Evolutionary conservation across 768 basidiomycete genomes (phyloP), one percentile per base, ranked within the genome.

Genomic region (Leucocoprinus sp.): DNA sequence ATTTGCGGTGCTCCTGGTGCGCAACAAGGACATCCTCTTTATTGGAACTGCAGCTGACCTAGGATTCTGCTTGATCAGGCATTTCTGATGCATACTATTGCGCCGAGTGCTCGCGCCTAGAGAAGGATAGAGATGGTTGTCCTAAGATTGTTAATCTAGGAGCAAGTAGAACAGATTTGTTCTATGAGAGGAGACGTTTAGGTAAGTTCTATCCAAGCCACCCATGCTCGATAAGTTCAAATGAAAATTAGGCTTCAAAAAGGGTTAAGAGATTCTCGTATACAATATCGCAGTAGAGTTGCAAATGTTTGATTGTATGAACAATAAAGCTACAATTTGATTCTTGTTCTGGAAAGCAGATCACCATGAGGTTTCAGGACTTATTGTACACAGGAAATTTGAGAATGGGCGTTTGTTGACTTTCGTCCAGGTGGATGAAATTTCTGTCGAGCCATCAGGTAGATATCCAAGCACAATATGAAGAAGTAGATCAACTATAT

Each of bases 11-110:
- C 92, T 35, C 92, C 90, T 56, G 95, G 93, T 96, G 55, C 51
- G 75, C 48, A 28, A 26, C 15, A 31, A 12, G n/a, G 4, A 4
- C 6, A 18, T 26, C 26, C 37, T 7, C 12, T 22, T 12, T 39
- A 35, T 36, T 11, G 31, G 17, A 14, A 18, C 36, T n/a, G 22
- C 11, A 11, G 33, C 2, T 38, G 15, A 33, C 40, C 18, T 18
- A 42, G 43, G 37, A 17, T 31, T 50, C 22, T 14, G 26, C n/a
- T 36, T 37, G 19, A 11, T 46, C 14, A 95, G 95, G 95, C 58
- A 96, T 99, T 41, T 97, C 93, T 19, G 96, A 99, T 61, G 96
- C 96, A 2, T 98, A 98, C 64, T 99, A 99, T 58, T 99, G 96
- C 52, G 93, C 95, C 1, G 93, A 95, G 67, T 97, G 91, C 58